A percentile compares a stretch with the other conserved stretches of the same genome.
These are phyloP conservation scores for Phalaenopsis hybrid DNA, from an alignment of 116 monocot genomes.

Conservation along the genomic window DNA sequence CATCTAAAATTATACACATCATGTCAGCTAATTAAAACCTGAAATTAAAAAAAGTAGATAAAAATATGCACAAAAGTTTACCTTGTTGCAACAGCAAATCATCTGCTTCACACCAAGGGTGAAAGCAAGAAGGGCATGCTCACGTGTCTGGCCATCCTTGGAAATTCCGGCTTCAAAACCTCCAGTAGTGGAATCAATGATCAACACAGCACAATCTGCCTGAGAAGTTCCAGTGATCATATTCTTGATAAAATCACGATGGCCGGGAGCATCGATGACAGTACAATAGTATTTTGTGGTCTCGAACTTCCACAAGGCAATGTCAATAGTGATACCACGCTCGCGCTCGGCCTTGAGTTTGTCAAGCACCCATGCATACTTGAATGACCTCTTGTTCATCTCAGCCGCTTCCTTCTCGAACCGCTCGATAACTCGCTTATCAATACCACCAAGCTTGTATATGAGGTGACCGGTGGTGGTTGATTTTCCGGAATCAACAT, in stretches of 20 bases:
- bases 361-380: slow-evolving; percentile 33
- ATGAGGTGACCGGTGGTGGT: slow-evolving; percentile 40
- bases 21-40: neutral
- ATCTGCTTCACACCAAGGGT: slow-evolving; percentile 38
- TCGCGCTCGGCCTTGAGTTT: slow-evolving; percentile 31
- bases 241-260: slow-evolving; percentile 35
- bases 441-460: slow-evolving; percentile 43
- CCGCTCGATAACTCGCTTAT: slow-evolving; percentile 39
- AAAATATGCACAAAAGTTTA: slow-evolving; percentile 2
- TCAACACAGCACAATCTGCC: slow-evolving; percentile 22
- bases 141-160: slow-evolving; percentile 39
- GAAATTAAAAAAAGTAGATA: neutral
- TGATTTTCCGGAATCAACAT: slow-evolving; percentile 34
- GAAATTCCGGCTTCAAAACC: slow-evolving; percentile 42
- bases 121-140: slow-evolving; percentile 39
- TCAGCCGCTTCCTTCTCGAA: slow-evolving; percentile 27
- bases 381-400: slow-evolving; percentile 31
- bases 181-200: slow-evolving; percentile 24
- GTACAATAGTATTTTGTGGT: slow-evolving; percentile 34
- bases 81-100: slow-evolving; percentile 40
- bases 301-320: slow-evolving; percentile 37
- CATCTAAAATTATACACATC: slow-evolving; percentile 12
- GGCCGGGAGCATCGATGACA: slow-evolving; percentile 35
- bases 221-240: slow-evolving; percentile 32
- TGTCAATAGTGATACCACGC: slow-evolving; percentile 33